A percentile compares a stretch with the other conserved stretches of the same genome.
These are phyloP conservation scores for Stephania cephalantha DNA, from an alignment of 164 flowering plant genomes.

Conservation along the genomic window DNA sequence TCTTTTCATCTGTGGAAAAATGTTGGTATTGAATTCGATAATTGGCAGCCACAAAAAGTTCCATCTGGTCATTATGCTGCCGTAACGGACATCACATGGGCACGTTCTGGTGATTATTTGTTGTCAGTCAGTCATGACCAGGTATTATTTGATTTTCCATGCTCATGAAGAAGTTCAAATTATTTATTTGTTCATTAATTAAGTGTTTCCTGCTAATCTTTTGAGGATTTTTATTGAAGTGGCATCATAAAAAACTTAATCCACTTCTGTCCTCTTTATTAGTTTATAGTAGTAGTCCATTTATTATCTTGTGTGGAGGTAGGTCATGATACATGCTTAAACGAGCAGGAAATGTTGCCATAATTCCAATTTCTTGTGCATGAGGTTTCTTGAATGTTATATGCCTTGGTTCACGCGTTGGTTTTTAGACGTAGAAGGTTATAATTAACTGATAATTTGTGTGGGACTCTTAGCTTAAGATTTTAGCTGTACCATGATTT, in stretches of 20 bases:
- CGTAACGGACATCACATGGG: constrained; percentile 83
- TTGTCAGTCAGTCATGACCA: constrained; percentile 95
- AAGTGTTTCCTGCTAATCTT: neutral
- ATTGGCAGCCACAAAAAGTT: constrained; percentile 91
- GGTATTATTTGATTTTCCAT: constrained; percentile 33
- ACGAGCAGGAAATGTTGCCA: neutral
- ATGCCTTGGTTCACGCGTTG: neutral
- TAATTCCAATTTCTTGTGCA: neutral
- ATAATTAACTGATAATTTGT: neutral
- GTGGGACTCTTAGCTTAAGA: neutral
- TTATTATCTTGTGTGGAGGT: neutral
- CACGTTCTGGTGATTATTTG: constrained; percentile 61
- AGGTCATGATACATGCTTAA: neutral
- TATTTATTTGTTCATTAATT: neutral
- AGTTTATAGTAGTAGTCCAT: neutral
- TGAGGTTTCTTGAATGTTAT: neutral
- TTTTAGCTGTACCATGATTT: neutral
- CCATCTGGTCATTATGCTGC: constrained; percentile 93
- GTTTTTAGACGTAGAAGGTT: neutral
- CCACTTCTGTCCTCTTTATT: neutral
- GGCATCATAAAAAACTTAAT: neutral
- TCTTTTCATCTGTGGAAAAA: constrained; percentile 94
- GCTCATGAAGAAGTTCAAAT: neutral
- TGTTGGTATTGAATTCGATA: constrained; percentile 53
- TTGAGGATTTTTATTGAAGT: neutral